These are phyloP conservation scores for Aphanocladium album DNA, from an alignment of 2,329 filamentous ascomycete species.

Conservation along the genomic window DNA sequence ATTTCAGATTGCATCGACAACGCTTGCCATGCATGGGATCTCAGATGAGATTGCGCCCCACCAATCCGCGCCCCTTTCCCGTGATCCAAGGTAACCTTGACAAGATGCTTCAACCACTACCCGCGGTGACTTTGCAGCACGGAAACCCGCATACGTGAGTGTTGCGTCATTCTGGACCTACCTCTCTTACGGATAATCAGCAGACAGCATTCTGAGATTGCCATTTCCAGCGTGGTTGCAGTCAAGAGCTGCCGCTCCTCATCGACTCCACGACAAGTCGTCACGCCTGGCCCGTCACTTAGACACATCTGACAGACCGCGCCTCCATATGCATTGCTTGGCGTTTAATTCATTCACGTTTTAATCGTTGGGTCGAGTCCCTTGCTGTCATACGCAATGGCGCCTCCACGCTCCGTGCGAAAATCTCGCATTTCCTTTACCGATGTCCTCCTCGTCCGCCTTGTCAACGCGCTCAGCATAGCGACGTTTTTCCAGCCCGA, in stretches of 20 bases:
- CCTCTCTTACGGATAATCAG: too few species aligned
- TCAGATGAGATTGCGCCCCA: constrained; percentile 9
- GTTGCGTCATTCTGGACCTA: too few species aligned
- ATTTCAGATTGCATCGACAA: not conserved
- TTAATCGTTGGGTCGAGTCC: too few species aligned
- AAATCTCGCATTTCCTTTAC: constrained; percentile 23
- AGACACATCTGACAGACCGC: not conserved
- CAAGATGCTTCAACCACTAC: constrained; percentile 1
- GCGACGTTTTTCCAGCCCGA: constrained; percentile 96
- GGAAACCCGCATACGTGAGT: not conserved
- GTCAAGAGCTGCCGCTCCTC: not conserved
- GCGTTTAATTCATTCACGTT: not conserved
- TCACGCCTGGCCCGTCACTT: not conserved
- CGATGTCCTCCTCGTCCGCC: constrained; percentile 60
- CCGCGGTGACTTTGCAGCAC: not conserved
- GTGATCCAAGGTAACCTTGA: constrained; percentile 2
- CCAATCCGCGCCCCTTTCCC: constrained; percentile 1
- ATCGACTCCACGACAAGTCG: not conserved
- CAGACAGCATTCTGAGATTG: too few species aligned
- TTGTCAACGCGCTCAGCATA: constrained; percentile 72
- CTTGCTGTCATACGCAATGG: not conserved
- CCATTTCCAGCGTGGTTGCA: too few species aligned
- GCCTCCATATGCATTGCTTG: not conserved
- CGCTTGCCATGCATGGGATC: not conserved
- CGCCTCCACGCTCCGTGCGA: not conserved